Base-by-base conservation (phyloP, 2,329 filamentous ascomycete genomes). In the Sporothrix variecibatus region DNA sequence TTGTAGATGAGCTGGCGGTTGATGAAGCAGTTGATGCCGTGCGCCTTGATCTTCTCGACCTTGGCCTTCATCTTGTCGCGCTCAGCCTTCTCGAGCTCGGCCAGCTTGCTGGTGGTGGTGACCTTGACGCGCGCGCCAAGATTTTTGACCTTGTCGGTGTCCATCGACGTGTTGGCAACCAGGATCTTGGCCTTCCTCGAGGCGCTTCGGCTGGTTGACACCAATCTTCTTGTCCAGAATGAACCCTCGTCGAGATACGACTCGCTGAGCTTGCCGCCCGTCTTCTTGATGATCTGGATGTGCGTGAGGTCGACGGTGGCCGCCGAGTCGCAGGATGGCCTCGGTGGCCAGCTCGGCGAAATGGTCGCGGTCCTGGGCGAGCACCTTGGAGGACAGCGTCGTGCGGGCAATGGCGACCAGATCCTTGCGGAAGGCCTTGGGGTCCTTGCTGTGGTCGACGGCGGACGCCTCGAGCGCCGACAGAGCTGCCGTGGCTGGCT, bases 141-240 rank as follows among this genome's bases (percentile, higher is more conserved):
- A 80, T 99, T 98, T 89, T 99, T 99, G 86, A 99, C 94, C 88
- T 99, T 99, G 86, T 99, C 96, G 49, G 96, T 99, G 84, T 99
- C 96, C 96, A 99, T 99, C 15, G 95, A 93, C 11, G 96, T 99
- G 86, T 99, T 99, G 77, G 96, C 96, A 28, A 99, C 93, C 73
- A 99, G 85, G 78, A 99, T 99, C 87, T 98, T 99, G 78, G 95
- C 96, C 83, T 99, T 99, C 98, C 83, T 98, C 95, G 80, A 99
- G 87, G 75, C 94, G 89, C 88, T 98, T 98, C 72, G 96, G 96
- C 84, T 99, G 96, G 87, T 98, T 98, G 74, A 98, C 95, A 78
- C 96, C 96, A 78, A 99, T 97, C 86, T 95, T 97, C 89, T 99
- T 99, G 86, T 99, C 96, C 72, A 99, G 87, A 81, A 99, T 98